phyloP scores from a whole-genome alignment of 352 stramenopile species.

The Phytophthora meadii region DNA sequence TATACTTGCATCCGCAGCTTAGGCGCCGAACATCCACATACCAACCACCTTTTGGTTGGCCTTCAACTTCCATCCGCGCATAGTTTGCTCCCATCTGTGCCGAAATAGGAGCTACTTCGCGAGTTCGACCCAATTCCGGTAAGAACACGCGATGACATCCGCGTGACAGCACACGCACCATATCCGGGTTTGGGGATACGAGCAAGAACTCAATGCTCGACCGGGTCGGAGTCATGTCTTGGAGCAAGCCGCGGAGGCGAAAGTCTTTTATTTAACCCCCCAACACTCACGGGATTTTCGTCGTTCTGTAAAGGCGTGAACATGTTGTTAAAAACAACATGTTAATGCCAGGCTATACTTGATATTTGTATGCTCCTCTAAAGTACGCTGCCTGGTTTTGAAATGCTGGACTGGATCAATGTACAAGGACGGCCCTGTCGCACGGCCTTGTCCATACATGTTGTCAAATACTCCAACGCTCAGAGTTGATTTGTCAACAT shows the following conservation, averaged over 20 bases:
- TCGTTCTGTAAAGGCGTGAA: too few relatives aligned
- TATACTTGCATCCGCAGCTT: constrained; percentile 5
- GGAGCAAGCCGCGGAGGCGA: neutral
- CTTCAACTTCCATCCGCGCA: neutral
- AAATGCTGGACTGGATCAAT: too few relatives aligned
- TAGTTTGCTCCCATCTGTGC: constrained; percentile 16
- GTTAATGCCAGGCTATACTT: too few relatives aligned
- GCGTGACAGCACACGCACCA: constrained; percentile 2
- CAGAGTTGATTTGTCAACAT: too few relatives aligned
- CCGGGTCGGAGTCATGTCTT: neutral
- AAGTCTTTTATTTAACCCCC: constrained; percentile 13
- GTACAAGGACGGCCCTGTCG: too few relatives aligned
- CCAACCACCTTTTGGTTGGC: constrained; percentile 2
- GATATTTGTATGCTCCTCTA: too few relatives aligned
- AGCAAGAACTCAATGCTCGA: constrained; percentile 6
- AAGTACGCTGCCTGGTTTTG: too few relatives aligned
- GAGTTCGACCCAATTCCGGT: constrained; percentile 1
- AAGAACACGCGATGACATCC: neutral
- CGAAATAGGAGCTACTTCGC: neutral
- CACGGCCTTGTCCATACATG: too few relatives aligned
- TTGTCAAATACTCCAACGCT: too few relatives aligned
- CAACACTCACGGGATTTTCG: too few relatives aligned
- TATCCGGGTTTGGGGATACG: constrained; percentile 2
- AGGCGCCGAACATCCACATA: neutral
- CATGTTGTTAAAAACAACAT: too few relatives aligned